Conservation (phyloP, 2,329 filamentous ascomycete genomes). For the Colletotrichum noveboracense region DNA sequence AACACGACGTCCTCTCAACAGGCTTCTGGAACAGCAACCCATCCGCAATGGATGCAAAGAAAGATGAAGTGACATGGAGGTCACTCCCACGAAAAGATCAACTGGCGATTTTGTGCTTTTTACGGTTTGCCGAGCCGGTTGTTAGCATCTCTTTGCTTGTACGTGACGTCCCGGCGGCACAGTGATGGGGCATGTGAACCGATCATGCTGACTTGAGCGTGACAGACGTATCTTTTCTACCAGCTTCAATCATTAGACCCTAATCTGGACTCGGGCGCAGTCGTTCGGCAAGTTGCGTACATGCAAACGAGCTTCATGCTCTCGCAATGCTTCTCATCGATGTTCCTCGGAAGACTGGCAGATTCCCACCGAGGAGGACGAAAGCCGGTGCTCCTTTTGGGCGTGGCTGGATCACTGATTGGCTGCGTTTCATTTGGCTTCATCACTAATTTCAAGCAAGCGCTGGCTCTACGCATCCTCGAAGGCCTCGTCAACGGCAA, state of each 20-base stretch:
- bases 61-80: background rate
- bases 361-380: background rate
- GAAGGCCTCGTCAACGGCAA: constrained; percentile 2
- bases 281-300: background rate
- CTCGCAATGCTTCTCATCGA: background rate
- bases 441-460: constrained; percentile 9
- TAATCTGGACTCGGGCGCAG: background rate
- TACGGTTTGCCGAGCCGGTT: constrained; percentile 10
- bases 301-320: constrained; percentile 6
- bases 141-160: constrained; percentile 9
- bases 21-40: background rate
- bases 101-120: background rate
- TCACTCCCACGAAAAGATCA: constrained; percentile 11
- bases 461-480: background rate
- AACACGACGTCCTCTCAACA: background rate
- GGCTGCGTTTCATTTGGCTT: background rate
- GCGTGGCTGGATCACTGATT: background rate
- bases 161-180: background rate
- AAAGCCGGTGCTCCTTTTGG: background rate
- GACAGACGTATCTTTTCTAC: constrained; percentile 3
- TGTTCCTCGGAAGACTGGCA: background rate
- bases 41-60: background rate
- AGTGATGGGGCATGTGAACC: background rate
- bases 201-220: background rate
- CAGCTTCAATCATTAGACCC: constrained; percentile 4